Evolutionary conservation across 2,329 filamentous ascomycete genomes (phyloP).

Genomic region (Claviceps humidiphila): DNA sequence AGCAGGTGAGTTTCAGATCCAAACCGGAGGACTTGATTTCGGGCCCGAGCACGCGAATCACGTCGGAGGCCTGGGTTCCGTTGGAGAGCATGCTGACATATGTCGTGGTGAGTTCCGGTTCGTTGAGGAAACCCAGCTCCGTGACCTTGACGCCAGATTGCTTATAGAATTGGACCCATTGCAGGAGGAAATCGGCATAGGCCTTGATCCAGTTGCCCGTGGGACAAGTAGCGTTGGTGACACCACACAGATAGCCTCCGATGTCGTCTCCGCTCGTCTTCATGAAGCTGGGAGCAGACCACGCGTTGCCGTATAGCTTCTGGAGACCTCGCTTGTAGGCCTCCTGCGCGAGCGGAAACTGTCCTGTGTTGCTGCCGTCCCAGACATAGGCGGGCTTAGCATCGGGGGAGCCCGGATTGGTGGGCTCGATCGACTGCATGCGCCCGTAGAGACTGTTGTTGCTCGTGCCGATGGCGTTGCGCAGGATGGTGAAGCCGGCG

Average conservation of each 20-base stretch:
- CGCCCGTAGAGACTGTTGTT: neutral
- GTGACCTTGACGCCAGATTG: neutral
- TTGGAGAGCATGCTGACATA: neutral
- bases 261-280: neutral
- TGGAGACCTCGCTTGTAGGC: neutral
- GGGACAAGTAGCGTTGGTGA: neutral
- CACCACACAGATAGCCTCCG: neutral
- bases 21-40: neutral
- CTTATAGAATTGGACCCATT: neutral
- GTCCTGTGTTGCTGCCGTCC: neutral
- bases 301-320: neutral
- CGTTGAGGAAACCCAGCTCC: neutral
- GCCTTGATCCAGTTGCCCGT: neutral
- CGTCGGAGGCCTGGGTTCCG: neutral
- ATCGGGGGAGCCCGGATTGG: neutral
- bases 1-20: neutral
- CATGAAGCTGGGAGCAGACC: neutral
- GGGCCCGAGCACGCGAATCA: neutral
- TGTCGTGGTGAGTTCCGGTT: neutral
- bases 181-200: neutral
- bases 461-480: neutral
- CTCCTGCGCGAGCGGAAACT: neutral
- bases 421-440: neutral
- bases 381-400: neutral
- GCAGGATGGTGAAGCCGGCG: neutral